A percentile compares a stretch with the other conserved stretches of the same genome.
These are phyloP conservation scores for Coprinellus micaceus DNA, from an alignment of 768 basidiomycete genomes.

Conservation along the genomic window DNA sequence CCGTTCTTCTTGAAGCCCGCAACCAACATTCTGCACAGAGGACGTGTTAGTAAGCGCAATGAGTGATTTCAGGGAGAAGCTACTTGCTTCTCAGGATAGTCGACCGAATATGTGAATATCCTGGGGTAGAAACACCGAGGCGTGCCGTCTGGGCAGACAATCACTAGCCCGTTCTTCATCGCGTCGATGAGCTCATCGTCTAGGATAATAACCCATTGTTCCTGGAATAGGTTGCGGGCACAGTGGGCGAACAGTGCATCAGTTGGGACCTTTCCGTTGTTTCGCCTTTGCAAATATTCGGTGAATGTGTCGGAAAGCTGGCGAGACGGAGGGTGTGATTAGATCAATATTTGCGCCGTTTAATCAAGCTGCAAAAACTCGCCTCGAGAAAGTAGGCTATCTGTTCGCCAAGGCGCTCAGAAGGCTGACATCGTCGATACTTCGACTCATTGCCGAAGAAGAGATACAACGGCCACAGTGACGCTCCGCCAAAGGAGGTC, in stretches of 20 bases:
- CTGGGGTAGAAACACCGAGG: constrained; percentile 26
- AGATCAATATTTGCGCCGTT: too few relatives aligned
- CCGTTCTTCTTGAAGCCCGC: constrained; percentile 11
- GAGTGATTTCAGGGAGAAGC: neutral
- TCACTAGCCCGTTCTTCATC: constrained; percentile 30
- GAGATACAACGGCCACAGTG: constrained; percentile 39
- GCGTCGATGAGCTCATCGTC: constrained; percentile 31
- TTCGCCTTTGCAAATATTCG: constrained; percentile 10
- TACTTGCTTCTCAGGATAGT: constrained; percentile 39
- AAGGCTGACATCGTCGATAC: constrained; percentile 28
- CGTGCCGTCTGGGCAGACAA: constrained; percentile 29
- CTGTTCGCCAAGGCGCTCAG: constrained; percentile 30
- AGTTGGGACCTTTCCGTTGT: constrained; percentile 16
- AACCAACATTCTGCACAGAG: neutral
- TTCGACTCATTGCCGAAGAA: constrained; percentile 39
- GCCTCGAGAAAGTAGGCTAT: constrained; percentile 38
- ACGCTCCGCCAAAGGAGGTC: constrained; percentile 27
- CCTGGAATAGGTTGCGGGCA: constrained; percentile 31
- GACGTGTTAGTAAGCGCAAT: neutral
- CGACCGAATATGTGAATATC: constrained; percentile 34
- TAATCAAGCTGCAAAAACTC: too few relatives aligned
- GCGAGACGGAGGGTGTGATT: neutral
- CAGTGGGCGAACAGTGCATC: constrained; percentile 27
- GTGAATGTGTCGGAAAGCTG: constrained; percentile 22
- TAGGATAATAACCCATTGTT: constrained; percentile 27